Evolutionary conservation across 2,329 filamentous ascomycete species (phyloP).

Genomic region (Ophiobolus disseminans): DNA sequence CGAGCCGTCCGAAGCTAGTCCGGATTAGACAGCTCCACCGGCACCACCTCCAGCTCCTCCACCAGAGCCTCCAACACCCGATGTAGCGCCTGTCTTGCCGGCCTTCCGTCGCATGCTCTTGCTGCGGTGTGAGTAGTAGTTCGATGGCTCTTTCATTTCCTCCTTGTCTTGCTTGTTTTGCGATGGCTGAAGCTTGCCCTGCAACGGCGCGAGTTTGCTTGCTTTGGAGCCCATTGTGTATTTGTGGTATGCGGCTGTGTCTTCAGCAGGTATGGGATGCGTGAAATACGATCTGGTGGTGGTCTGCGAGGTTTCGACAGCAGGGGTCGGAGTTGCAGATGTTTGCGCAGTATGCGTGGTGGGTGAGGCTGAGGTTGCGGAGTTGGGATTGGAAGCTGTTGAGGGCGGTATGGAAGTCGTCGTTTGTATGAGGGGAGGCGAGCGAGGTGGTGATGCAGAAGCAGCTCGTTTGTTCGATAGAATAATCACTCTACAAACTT

Average conservation of each 20-base stretch:
- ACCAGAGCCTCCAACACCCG: conserved; percentile 13
- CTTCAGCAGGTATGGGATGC: not conserved
- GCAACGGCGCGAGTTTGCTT: conserved; percentile 31
- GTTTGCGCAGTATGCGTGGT: not conserved
- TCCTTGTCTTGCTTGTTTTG: conserved; percentile 36
- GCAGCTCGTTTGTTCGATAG: conserved; percentile 19
- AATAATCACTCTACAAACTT: conserved; percentile 23
- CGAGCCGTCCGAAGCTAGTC: too few relatives aligned
- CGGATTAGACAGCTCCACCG: conserved; percentile 11
- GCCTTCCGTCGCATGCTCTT: conserved; percentile 45
- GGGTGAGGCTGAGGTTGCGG: conserved; percentile 1
- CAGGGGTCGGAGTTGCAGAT: not conserved
- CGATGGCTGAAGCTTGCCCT: conserved; percentile 27
- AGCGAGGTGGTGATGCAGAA: conserved; percentile 9
- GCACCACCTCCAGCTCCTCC: conserved; percentile 18
- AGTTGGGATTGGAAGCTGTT: not conserved
- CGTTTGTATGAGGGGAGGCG: not conserved
- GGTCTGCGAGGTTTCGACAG: not conserved
- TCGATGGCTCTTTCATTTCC: conserved; percentile 45
- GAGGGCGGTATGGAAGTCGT: conserved; percentile 2
- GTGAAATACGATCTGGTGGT: not conserved
- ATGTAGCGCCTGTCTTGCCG: conserved; percentile 19
- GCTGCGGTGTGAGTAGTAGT: conserved; percentile 43
- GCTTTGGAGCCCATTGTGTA: conserved; percentile 41
- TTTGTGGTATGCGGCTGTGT: not conserved